phyloP scores from a whole-genome alignment of 148 eudicot genomes.

The Pouteria glomerata region DNA sequence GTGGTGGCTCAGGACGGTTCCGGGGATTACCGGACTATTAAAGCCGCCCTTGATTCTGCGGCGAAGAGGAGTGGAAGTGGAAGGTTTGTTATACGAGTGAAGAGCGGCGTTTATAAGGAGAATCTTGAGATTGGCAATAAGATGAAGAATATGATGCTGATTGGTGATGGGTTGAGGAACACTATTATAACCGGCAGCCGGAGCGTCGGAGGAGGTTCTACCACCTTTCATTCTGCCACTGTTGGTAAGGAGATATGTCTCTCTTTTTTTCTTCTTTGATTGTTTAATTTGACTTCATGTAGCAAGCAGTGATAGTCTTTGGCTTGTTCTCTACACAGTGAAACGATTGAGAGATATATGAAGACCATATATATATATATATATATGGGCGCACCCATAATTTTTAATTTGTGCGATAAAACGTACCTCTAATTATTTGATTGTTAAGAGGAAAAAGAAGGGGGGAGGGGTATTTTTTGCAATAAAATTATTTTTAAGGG shows the following conservation, averaged over 20 bases:
- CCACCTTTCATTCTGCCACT: conserved; percentile 40
- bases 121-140: conserved; percentile 22
- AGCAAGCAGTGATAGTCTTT: no score
- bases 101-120: conserved; percentile 36
- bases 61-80: conserved; percentile 14
- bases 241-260: conserved; percentile 23
- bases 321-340: no score
- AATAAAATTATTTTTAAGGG: no score
- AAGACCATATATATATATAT: no score
- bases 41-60: conserved; percentile 27
- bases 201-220: conserved; percentile 34
- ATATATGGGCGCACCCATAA: no score
- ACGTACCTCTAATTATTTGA: no score
- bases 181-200: conserved; percentile 42
- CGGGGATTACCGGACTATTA: conserved; percentile 35
- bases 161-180: conserved; percentile 42
- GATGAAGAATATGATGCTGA: conserved; percentile 32
- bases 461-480: no score
- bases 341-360: no score
- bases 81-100: conserved; percentile 38
- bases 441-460: no score
- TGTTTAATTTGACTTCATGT: not conserved
- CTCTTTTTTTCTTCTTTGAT: not conserved
- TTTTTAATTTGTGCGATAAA: no score
- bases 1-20: conserved; percentile 65